Evolutionary conservation across 129 eudicot genomes (phyloP).

Genomic region (Helichrysum umbraculigerum): DNA sequence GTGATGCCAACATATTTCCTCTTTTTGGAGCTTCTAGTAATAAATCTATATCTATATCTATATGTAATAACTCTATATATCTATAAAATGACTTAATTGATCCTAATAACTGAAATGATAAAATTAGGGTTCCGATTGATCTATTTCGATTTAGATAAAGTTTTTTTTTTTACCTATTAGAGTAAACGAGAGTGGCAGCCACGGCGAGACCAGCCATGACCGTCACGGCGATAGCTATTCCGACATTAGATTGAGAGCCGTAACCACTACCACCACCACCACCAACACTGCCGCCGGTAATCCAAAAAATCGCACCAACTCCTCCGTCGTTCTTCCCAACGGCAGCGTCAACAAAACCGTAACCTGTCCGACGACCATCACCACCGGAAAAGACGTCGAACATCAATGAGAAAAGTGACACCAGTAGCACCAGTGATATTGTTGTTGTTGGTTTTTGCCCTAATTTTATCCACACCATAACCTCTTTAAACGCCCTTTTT

Average conservation of each 20-base stretch:
- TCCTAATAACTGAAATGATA: constrained; percentile 18
- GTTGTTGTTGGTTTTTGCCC: constrained; percentile 30
- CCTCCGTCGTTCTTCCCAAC: constrained; percentile 47
- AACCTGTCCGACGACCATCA: constrained; percentile 49
- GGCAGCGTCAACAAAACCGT: constrained; percentile 41
- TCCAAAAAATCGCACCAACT: constrained; percentile 40
- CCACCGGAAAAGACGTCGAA: constrained; percentile 55
- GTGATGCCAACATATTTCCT: constrained; percentile 47
- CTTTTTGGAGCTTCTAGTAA: constrained; percentile 7
- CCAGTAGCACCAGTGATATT: constrained; percentile 32
- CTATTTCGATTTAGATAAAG: constrained; percentile 25
- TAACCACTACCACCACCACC: constrained; percentile 22
- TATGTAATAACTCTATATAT: constrained; percentile 23
- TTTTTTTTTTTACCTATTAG: constrained; percentile 44
- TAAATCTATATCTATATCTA: not conserved
- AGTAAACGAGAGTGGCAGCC: constrained; percentile 60
- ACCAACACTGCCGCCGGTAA: constrained; percentile 34
- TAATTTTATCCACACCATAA: constrained; percentile 43
- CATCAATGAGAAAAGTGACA: constrained; percentile 33
- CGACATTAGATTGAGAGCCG: constrained; percentile 43
- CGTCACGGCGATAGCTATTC: constrained; percentile 62
- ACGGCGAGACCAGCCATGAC: constrained; percentile 69
- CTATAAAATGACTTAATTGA: constrained; percentile 10
- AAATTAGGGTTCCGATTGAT: constrained; percentile 34
- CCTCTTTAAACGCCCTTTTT: constrained; percentile 26